Evolutionary conservation across 371 early-diverging fungal genomes (phyloP).

Genomic region (Mucor mucedo): DNA sequence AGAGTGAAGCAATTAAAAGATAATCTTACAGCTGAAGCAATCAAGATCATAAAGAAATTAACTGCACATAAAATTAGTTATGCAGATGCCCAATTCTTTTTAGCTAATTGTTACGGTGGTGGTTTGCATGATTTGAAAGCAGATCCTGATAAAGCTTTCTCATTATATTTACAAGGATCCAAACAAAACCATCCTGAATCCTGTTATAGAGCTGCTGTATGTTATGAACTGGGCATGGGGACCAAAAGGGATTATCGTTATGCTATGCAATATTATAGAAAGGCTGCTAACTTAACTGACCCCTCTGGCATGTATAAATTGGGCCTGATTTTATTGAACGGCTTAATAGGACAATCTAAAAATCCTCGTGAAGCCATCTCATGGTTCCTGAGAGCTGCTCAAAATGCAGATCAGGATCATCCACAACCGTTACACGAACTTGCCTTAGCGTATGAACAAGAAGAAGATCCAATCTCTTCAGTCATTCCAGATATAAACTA

Average conservation of each 20-base stretch:
- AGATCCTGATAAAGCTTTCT: constrained; percentile 91
- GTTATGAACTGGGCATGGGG: constrained; percentile 94
- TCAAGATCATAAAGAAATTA: constrained; percentile 74
- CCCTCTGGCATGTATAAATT: constrained; percentile 96
- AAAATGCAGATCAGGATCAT: constrained; percentile 84
- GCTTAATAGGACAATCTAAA: constrained; percentile 67
- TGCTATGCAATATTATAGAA: constrained; percentile 91
- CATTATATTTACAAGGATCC: constrained; percentile 87
- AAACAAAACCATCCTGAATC: constrained; percentile 92
- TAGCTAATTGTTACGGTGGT: constrained; percentile 86
- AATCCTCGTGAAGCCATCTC: constrained; percentile 88
- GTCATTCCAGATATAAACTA: constrained; percentile 85
- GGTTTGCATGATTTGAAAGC: constrained; percentile 73
- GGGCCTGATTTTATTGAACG: constrained; percentile 83
- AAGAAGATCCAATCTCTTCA: constrained; percentile 52
- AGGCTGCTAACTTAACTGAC: constrained; percentile 91
- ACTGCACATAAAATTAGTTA: constrained; percentile 61
- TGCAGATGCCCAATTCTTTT: constrained; percentile 89
- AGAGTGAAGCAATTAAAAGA: constrained; percentile 69
- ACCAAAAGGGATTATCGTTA: constrained; percentile 83
- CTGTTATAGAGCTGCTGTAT: constrained; percentile 93
- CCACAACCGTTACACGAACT: constrained; percentile 95
- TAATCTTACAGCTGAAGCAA: constrained; percentile 61
- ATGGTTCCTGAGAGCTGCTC: constrained; percentile 92
- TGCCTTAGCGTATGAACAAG: constrained; percentile 75